Conservation (phyloP, 2,329 filamentous ascomycete genomes). For the Alternaria triticina region DNA sequence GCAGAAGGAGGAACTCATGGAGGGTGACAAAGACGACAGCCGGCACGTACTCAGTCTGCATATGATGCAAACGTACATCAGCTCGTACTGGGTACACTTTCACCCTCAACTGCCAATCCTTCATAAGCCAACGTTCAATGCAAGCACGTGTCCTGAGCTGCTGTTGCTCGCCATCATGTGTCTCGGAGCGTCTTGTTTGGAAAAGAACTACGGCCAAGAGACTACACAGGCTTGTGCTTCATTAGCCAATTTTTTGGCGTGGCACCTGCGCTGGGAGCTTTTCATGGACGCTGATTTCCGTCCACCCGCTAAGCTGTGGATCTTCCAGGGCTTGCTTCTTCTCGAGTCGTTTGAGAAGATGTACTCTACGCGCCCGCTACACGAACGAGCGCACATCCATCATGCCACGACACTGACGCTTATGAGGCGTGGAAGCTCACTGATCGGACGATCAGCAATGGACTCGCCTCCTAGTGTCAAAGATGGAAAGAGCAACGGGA, state of each 20-base stretch:
- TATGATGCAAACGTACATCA: constrained; percentile 92
- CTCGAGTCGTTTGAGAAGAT: constrained; percentile 97
- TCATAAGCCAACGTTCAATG: constrained; percentile 90
- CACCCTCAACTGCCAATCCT: constrained; percentile 93
- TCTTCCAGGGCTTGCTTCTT: constrained; percentile 88
- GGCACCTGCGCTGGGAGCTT: constrained; percentile 94
- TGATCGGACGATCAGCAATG: constrained; percentile 83
- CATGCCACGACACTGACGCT: constrained; percentile 94
- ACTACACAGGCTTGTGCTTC: constrained; percentile 79
- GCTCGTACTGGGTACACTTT: constrained; percentile 93
- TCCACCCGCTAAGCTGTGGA: constrained; percentile 92
- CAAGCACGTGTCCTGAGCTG: constrained; percentile 83
- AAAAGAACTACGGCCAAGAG: constrained; percentile 77
- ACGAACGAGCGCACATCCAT: constrained; percentile 95
- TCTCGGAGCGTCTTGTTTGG: constrained; percentile 87
- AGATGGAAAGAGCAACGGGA: constrained; percentile 61
- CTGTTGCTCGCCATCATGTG: constrained; percentile 88
- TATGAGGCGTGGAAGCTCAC: constrained; percentile 90
- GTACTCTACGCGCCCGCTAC: constrained; percentile 89
- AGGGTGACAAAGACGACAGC: constrained; percentile 73
- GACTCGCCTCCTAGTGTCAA: constrained; percentile 82
- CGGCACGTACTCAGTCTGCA: constrained; percentile 75
- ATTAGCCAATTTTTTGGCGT: constrained; percentile 87
- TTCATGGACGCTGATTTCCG: constrained; percentile 91
- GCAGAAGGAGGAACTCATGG: constrained; percentile 76